Evolutionary conservation across 2,329 filamentous ascomycete genomes (phyloP).

Genomic region (Coniochaeta pulveracea): DNA sequence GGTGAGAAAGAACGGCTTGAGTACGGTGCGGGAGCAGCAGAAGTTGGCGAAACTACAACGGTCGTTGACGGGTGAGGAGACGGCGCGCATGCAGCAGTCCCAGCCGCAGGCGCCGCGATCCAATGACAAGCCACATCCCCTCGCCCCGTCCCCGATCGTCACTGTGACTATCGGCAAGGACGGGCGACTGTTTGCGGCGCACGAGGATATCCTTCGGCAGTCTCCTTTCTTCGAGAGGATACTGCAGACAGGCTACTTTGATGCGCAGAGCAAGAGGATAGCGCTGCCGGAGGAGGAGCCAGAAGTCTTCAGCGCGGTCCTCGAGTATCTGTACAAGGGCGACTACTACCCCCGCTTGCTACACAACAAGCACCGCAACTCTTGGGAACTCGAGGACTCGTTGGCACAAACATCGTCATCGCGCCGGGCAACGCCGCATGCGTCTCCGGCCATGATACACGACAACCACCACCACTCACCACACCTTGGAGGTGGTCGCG

Average conservation of each 20-base stretch:
- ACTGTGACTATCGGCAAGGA: constrained; percentile 77
- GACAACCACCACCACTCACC: constrained; percentile 23
- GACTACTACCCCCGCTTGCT: constrained; percentile 88
- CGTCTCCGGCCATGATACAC: constrained; percentile 36
- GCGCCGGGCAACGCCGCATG: constrained; percentile 28
- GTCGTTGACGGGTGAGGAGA: constrained; percentile 47
- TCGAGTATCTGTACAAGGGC: constrained; percentile 95
- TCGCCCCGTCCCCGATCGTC: constrained; percentile 59
- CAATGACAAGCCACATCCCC: constrained; percentile 16
- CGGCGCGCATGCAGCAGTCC: constrained; percentile 23
- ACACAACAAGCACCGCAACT: constrained; percentile 74
- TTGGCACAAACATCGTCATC: constrained; percentile 14
- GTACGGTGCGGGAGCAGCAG: constrained; percentile 54
- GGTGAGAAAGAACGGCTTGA: constrained; percentile 48
- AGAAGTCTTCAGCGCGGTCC: constrained; percentile 83
- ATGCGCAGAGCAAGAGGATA: constrained; percentile 66
- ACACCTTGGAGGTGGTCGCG: constrained; percentile 28
- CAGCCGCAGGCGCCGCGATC: constrained; percentile 21
- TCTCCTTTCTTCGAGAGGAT: constrained; percentile 73
- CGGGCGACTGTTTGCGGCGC: constrained; percentile 83
- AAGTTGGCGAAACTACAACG: constrained; percentile 80
- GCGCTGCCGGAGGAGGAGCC: constrained; percentile 69
- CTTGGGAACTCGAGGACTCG: constrained; percentile 79
- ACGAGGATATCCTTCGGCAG: constrained; percentile 81
- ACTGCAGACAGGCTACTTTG: constrained; percentile 62